A percentile compares a stretch with the other conserved stretches of the same genome.
These are phyloP conservation scores for Corinectria fuckeliana DNA, from an alignment of 2,329 filamentous ascomycete species.

Conservation along the genomic window DNA sequence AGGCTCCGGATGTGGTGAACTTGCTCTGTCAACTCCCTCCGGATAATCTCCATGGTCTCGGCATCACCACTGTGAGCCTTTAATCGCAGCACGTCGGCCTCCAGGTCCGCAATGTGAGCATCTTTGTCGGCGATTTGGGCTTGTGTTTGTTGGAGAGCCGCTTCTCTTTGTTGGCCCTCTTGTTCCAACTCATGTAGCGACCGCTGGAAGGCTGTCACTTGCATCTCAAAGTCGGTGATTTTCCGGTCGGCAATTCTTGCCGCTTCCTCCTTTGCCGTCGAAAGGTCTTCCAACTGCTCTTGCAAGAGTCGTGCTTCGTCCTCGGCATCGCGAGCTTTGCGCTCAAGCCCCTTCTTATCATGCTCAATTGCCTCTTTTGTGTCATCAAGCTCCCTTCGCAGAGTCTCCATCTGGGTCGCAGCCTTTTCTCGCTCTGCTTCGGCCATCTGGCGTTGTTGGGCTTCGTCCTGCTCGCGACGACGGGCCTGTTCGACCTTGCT, in stretches of 20 bases:
- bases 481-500: constrained; percentile 83
- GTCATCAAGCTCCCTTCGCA: constrained; percentile 59
- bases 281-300: constrained; percentile 81
- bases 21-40: constrained; percentile 88
- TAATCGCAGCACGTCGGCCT: constrained; percentile 81
- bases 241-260: constrained; percentile 66
- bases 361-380: constrained; percentile 56
- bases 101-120: constrained; percentile 72
- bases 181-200: constrained; percentile 64
- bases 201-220: constrained; percentile 54
- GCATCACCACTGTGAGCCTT: constrained; percentile 88
- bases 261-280: constrained; percentile 70
- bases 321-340: constrained; percentile 71
- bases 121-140: constrained; percentile 73
- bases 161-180: constrained; percentile 63
- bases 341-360: constrained; percentile 71
- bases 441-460: constrained; percentile 68
- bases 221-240: constrained; percentile 60
- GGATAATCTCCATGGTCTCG: constrained; percentile 84
- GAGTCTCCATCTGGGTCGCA: constrained; percentile 54
- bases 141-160: constrained; percentile 66
- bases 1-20: constrained; percentile 88
- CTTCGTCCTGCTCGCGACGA: constrained; percentile 84
- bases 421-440: constrained; percentile 62
- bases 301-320: constrained; percentile 76